phyloP scores from a whole-genome alignment of 2,329 filamentous ascomycete species.

The Penicillium sp. region DNA sequence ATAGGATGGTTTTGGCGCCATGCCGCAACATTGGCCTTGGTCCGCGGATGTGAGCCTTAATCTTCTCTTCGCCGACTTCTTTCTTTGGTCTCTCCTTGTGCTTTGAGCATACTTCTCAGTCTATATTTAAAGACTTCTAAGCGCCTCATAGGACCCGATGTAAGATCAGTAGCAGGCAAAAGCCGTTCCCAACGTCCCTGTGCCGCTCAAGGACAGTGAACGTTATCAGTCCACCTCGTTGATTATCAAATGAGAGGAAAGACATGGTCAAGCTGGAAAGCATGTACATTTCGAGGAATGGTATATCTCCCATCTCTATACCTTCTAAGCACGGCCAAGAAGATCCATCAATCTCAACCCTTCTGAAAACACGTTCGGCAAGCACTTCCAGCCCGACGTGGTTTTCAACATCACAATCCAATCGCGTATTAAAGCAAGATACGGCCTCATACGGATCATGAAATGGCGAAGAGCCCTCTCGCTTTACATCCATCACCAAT shows the following conservation, averaged over 20 bases:
- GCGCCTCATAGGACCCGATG: neutral
- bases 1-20: constrained; percentile 6
- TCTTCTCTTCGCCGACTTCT: neutral
- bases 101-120: neutral
- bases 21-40: constrained; percentile 12
- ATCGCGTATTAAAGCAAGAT: constrained; percentile 52
- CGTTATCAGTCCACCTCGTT: no score
- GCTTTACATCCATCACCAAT: constrained; percentile 53
- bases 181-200: neutral
- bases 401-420: constrained; percentile 66
- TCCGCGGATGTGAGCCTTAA: neutral
- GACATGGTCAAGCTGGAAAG: neutral
- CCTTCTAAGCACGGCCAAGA: constrained; percentile 25
- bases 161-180: neutral
- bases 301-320: constrained; percentile 29
- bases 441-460: constrained; percentile 53
- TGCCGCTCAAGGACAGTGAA: neutral
- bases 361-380: constrained; percentile 47
- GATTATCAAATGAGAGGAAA: neutral
- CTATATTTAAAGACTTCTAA: neutral
- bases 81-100: neutral
- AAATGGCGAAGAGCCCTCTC: constrained; percentile 12
- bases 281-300: neutral
- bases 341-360: constrained; percentile 29
- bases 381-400: constrained; percentile 60